Percentiles rank a stretch among this genome's conserved stretches.
These are phyloP conservation scores for Sugiyamaella novakii DNA, from an alignment of 1,139 yeast species.

Conservation along the genomic window DNA sequence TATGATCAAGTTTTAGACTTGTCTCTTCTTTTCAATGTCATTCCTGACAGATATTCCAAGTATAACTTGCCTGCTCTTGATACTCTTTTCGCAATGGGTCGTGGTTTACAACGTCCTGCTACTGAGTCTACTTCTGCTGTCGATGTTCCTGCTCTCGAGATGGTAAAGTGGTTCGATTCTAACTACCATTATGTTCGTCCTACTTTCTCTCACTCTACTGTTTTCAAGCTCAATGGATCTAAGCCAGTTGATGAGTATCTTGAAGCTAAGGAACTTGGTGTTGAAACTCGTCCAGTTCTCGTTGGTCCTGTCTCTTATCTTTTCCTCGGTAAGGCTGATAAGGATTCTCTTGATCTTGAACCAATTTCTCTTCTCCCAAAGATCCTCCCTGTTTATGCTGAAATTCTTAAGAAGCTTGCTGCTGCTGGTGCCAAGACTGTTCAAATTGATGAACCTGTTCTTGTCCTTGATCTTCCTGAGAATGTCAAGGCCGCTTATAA, in stretches of 20 bases:
- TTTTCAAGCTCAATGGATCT: slow-evolving; percentile 92
- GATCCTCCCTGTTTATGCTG: slow-evolving; percentile 89
- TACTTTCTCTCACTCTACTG: slow-evolving; percentile 92
- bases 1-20: slow-evolving; percentile 96
- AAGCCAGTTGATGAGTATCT: slow-evolving; percentile 97
- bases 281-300: slow-evolving; percentile 95
- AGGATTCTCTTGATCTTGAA: slow-evolving; percentile 92
- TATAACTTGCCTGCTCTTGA: slow-evolving; percentile 87
- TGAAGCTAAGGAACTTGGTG: slow-evolving; percentile 96
- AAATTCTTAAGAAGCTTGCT: slow-evolving; percentile 81
- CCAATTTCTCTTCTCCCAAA: slow-evolving; percentile 87
- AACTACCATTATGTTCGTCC: slow-evolving; percentile 99
- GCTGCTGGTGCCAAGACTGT: slow-evolving; percentile 94
- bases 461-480: slow-evolving; percentile 90
- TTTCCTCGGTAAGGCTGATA: slow-evolving; percentile 96
- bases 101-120: slow-evolving; percentile 98
- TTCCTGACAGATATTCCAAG: slow-evolving; percentile 96
- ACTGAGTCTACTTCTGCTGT: slow-evolving; percentile 85
- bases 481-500: slow-evolving; percentile 82
- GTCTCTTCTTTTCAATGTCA: slow-evolving; percentile 88
- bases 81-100: slow-evolving; percentile 98
- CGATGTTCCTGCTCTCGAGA: slow-evolving; percentile 98
- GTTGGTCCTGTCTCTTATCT: slow-evolving; percentile 96
- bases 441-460: slow-evolving; percentile 96
- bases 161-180: slow-evolving; percentile 99